Evolutionary conservation across 202 grass and related monocot species (phyloP), one percentile per base, ranked within the genome.

Genomic region (Miscanthus sacchariflorus): DNA sequence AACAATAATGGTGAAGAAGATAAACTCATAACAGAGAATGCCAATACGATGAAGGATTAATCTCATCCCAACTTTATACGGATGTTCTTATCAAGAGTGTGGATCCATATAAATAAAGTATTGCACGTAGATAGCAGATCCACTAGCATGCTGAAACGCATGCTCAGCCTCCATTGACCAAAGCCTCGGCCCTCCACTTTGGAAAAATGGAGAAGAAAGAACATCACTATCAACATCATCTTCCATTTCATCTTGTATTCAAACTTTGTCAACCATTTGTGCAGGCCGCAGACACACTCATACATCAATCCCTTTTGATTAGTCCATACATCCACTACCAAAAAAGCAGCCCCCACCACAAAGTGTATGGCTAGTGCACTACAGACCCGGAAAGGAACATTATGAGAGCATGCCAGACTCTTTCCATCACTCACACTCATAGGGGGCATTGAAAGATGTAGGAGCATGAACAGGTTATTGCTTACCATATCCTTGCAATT

Each of bases 361-460:
- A 96, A 96, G 91, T 90, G 84, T 88, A 91, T 91, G 86, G 91
- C 73, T 92, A 92, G 97, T 95, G 94, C 94, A 93, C 88, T 92
- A 93, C 91, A 93, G 94, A 75, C 80, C 87, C 42, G 9, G 87
- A 89, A 93, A 84, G 88, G 68, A 78, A 92, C 88, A 90, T 90
- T 90, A 89, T 83, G 90, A 86, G 76, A 94, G 85, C 63, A 82
- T 56, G 85, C 79, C 63, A 74, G 80, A 92, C 87, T 84, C 78
- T 84, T 91, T 81, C 74, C 79, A 92, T 90, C 91, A 97, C 79
- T 90, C 79, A 89, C 78, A 83, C 75, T 89, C 90, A 87, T 91
- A 93, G 87, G 83, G 83, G 68, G 79, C 67, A 92, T 90, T 86
- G 88, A 92, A 93, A 95, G 93, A 87, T 91, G 85, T 76, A 91